Percentiles rank a stretch among this genome's conserved stretches.
phyloP scores from a whole-genome alignment of 2,329 filamentous ascomycete species.

The Rhexocercosporidium sp. region DNA sequence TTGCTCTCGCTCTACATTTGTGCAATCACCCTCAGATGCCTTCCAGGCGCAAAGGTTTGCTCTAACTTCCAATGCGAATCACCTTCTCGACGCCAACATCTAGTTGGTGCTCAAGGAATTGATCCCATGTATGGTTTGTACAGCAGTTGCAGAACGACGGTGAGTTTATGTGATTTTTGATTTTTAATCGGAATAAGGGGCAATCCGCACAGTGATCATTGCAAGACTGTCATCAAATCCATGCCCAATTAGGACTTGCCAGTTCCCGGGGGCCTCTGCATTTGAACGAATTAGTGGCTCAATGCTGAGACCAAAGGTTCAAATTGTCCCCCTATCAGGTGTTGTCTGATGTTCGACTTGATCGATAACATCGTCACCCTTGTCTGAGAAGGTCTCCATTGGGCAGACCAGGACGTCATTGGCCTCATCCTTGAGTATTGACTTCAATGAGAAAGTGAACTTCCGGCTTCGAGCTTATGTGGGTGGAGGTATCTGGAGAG shows the following conservation, averaged over 20 bases:
- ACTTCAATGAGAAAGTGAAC: slow-evolving; percentile 26
- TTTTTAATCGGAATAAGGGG: slow-evolving; percentile 48
- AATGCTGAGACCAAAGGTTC: slow-evolving; percentile 47
- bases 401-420: slow-evolving; percentile 13
- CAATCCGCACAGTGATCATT: slow-evolving; percentile 43
- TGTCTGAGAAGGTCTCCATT: slow-evolving; percentile 8
- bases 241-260: slow-evolving; percentile 39
- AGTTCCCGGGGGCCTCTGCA: slow-evolving; percentile 39
- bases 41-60: slow-evolving; percentile 31
- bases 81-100: slow-evolving; percentile 57
- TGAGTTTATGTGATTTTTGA: background rate
- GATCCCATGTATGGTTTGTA: slow-evolving; percentile 70
- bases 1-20: slow-evolving; percentile 25
- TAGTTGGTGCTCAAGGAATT: slow-evolving; percentile 69
- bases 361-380: slow-evolving; percentile 28
- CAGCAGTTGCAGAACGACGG: slow-evolving; percentile 37
- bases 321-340: slow-evolving; percentile 35
- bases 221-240: slow-evolving; percentile 35
- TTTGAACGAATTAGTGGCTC: slow-evolving; percentile 54
- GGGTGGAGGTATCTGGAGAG: slow-evolving; percentile 30
- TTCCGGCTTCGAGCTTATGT: slow-evolving; percentile 24
- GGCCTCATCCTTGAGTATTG: slow-evolving; percentile 19
- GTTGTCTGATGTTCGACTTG: slow-evolving; percentile 25
- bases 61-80: slow-evolving; percentile 52
- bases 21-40: slow-evolving; percentile 31